Base-by-base conservation (phyloP, 331 rosid genomes). In the Quercus tomentella region DNA sequence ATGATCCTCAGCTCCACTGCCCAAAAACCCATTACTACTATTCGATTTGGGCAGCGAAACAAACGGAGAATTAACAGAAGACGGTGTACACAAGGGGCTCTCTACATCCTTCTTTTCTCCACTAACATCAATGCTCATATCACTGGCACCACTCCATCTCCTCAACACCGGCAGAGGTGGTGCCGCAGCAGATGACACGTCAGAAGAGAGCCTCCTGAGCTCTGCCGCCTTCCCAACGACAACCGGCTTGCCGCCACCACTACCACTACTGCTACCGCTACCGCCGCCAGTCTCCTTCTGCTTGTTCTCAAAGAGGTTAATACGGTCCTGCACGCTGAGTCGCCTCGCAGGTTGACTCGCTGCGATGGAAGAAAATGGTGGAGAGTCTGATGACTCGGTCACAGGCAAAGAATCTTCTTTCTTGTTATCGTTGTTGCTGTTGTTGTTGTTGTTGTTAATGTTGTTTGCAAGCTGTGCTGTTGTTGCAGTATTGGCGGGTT, bases 141-240 rank as follows among this genome's bases (percentile, higher is more conserved):
- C 99, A 58, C 99, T 93, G 9, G 89, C 87, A 30, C 95, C 94
- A 70, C 99, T 96, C 99, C 98, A 96, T 86, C 99, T 88, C 54
- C 97, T 86, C 81, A 90, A 80, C 31, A 90, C 55, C 55, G 55
- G 55, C 55, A 1, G 55, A 11, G 55, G 55, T 49, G 55, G 55
- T 83, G 62, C 69, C n/a, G 74, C 65, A 0, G 21, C 88, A n/a
- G 62, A 76, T 0, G 88, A 69, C 61, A 84, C 87, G 6, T 93
- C 96, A 3, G 97, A 89, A 9, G 97, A 88, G 31, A 89, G 85
- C 73, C 97, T 81, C 85, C 94, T 83, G 31, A 90, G 84, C 78
- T 93, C 98, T 28, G 69, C 84, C 49, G 97, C 82, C 81, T 92
- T 93, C 8, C 85, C 93, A 72, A 87, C 81, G 26, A 84, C 72